Conservation (phyloP, 2,329 filamentous ascomycete species). For the Aspergillus tubingensis region DNA sequence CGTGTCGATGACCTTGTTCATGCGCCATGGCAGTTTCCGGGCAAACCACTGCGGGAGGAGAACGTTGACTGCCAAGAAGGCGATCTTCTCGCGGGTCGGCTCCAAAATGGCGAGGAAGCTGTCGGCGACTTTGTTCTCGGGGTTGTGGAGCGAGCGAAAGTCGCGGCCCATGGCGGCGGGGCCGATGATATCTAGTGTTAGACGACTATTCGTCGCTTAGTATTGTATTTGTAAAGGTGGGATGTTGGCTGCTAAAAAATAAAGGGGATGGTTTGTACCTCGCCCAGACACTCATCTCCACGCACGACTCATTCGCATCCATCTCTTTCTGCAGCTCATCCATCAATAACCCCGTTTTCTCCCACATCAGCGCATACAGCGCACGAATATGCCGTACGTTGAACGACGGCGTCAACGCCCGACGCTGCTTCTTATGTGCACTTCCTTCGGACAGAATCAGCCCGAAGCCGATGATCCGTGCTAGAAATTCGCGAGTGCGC, state of each 20-base stretch:
- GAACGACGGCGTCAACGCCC: conserved; percentile 40
- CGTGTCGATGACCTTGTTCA: conserved; percentile 33
- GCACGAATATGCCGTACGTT: conserved; percentile 40
- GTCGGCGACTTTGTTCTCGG: conserved; percentile 54
- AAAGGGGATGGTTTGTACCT: conserved; percentile 22
- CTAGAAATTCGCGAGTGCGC: conserved; percentile 47
- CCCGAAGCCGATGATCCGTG: conserved; percentile 53
- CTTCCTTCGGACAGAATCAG: conserved; percentile 54
- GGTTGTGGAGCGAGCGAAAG: conserved; percentile 55
- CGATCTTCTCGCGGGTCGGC: conserved; percentile 45
- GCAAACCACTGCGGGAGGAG: conserved; percentile 56
- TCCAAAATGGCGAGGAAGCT: conserved; percentile 56
- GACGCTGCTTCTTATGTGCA: conserved; percentile 51
- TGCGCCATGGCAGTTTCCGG: conserved; percentile 44
- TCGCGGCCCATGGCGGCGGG: conserved; percentile 59
- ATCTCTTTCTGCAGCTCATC: conserved; percentile 38
- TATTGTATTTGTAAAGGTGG: not conserved
- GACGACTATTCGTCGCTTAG: conserved; percentile 35
- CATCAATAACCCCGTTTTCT: conserved; percentile 38
- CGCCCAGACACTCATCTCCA: conserved; percentile 40
- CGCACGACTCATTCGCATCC: conserved; percentile 27
- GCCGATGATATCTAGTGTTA: conserved; percentile 62
- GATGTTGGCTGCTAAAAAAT: no score
- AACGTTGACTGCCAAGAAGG: conserved; percentile 47
- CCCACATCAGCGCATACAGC: conserved; percentile 41